Base-by-base conservation (phyloP, 164 flowering plant genomes). In the Brasenia schreberi region DNA sequence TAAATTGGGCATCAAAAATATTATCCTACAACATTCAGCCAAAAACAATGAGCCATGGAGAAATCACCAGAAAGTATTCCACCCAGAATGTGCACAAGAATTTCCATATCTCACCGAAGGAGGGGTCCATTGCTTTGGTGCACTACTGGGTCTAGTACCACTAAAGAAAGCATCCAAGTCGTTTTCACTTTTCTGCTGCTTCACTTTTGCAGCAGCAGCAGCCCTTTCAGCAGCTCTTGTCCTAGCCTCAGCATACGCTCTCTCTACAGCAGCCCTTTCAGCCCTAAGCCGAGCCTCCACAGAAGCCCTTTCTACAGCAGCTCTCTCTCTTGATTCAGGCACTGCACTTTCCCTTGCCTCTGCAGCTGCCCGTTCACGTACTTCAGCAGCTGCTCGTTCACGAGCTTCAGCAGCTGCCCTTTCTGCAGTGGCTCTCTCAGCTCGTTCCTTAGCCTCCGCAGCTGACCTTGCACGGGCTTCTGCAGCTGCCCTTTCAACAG, bases 401-500 rank as follows among this genome's bases (percentile, higher is more conserved):
- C 75, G 78, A 56, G 85, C 86, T 76, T 83, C 86, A 64, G 68
- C 49, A 27, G 18, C 53, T 62, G 69, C 65, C 43, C 65, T 60
- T 42, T 67, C 69, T n/a, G 81, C 74, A 71, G 90, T 90, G 72
- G 83, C 96, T 76, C 69, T 88, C 70, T 87, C 92, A 45, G 90
- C 97, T 73, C 89, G 80, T 66, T 83, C 89, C 71, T 73, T 81
- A 39, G 98, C 96, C 18, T 83, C 97, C 9, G 80, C 82, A 18
- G 94, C 91, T 58, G 92, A 92, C 68, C 97, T 84, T 78, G 87
- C 93, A 73, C 93, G 95, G 43, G 93, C 96, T 77, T 93, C 97
- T 68, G 88, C 82, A 70, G 87, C 91, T 53, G 85, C 96, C 73
- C 88, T 88, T 75, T 90, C 92, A 69, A 94, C 98, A 19, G 99